Conservation (phyloP, 2,329 filamentous ascomycete species). For the Aspergillus piperis region DNA sequence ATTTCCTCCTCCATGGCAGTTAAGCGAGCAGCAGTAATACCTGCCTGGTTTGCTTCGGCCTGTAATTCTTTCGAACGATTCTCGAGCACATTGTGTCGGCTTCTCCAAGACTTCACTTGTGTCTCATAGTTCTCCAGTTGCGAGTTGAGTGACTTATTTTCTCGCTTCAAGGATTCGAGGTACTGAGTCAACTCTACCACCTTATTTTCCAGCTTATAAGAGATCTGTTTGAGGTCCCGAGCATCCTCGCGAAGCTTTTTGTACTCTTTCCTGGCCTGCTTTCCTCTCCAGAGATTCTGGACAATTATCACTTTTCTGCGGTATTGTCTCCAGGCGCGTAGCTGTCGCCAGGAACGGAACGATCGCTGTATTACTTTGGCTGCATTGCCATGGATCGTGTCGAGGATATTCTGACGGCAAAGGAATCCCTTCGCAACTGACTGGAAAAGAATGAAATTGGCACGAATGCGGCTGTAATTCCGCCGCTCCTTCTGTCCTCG, state of each 20-base stretch:
- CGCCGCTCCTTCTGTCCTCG: conserved; percentile 87
- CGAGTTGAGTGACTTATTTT: conserved; percentile 84
- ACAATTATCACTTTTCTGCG: conserved; percentile 85
- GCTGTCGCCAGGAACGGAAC: conserved; percentile 78
- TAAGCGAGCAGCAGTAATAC: conserved; percentile 87
- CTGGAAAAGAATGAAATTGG: conserved; percentile 84
- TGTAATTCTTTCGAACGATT: conserved; percentile 90
- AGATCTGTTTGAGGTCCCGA: conserved; percentile 97
- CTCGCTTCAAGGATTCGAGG: conserved; percentile 84
- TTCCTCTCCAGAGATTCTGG: conserved; percentile 91
- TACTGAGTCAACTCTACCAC: conserved; percentile 96
- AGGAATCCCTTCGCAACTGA: conserved; percentile 90
- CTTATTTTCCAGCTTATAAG: conserved; percentile 99
- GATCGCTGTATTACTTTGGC: conserved; percentile 85
- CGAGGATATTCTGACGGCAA: conserved; percentile 86
- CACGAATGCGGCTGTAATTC: conserved; percentile 73
- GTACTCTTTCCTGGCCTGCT: conserved; percentile 76
- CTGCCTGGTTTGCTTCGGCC: conserved; percentile 94
- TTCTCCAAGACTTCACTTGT: conserved; percentile 96
- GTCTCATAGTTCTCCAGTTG: conserved; percentile 95
- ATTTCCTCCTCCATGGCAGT: conserved; percentile 94
- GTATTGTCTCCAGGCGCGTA: conserved; percentile 83
- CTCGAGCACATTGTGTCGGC: conserved; percentile 85
- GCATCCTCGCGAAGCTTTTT: conserved; percentile 92
- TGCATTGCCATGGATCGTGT: conserved; percentile 89